Evolutionary conservation across 495 filamentous ascomycete species (phyloP).

Genomic region (Neurospora tetraspora): DNA sequence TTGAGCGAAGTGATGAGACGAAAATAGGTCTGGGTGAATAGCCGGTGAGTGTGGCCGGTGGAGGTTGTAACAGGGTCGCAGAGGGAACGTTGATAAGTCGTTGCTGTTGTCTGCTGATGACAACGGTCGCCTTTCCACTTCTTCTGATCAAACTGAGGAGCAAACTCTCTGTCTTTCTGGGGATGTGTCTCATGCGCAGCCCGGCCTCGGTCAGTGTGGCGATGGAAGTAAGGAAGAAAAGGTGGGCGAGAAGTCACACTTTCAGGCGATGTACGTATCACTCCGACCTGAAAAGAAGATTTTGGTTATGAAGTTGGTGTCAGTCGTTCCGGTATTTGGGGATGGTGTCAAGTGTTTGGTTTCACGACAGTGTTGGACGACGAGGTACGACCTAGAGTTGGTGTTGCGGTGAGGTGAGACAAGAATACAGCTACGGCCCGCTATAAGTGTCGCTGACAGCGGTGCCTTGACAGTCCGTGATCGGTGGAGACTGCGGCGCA

Average conservation of each 20-base stretch:
- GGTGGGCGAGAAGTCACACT: background rate
- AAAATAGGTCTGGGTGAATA: background rate
- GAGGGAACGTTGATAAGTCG: background rate
- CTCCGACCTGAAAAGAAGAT: background rate
- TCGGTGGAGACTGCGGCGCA: background rate
- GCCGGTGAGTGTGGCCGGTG: background rate
- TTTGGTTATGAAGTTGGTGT: background rate
- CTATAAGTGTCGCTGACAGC: background rate
- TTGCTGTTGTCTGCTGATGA: background rate
- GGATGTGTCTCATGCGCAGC: background rate
- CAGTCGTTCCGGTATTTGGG: background rate
- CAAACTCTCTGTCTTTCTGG: background rate
- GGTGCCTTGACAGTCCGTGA: background rate
- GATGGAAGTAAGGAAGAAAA: background rate
- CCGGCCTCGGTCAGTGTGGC: background rate
- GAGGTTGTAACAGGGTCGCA: background rate
- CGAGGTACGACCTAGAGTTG: background rate
- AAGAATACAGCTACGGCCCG: background rate
- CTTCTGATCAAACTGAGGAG: background rate
- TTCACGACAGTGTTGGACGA: background rate
- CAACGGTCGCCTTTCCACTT: background rate
- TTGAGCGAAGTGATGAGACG: no score
- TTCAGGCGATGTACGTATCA: no score
- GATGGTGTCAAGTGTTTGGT: background rate
- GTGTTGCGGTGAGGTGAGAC: background rate